These are phyloP conservation scores for Blumeriella jaapii DNA, from an alignment of 2,329 filamentous ascomycete species.

Conservation along the genomic window DNA sequence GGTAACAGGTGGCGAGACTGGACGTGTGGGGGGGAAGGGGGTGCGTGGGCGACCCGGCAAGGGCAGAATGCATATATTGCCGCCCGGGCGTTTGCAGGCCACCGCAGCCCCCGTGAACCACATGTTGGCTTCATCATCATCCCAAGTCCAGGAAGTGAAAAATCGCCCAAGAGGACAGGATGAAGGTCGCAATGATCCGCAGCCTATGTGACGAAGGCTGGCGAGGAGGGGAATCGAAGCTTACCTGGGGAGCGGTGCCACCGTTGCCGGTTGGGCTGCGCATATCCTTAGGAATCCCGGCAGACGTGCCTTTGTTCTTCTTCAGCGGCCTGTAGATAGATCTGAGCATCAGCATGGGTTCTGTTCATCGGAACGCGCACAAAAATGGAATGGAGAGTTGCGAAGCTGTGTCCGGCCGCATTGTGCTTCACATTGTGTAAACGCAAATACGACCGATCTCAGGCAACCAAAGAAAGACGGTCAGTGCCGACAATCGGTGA, in stretches of 20 bases:
- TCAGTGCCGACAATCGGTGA: conserved; percentile 4
- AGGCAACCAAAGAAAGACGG: conserved; percentile 11
- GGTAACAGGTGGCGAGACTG: not conserved
- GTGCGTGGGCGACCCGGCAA: conserved; percentile 23
- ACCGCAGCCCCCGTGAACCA: conserved; percentile 11
- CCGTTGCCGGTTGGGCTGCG: conserved; percentile 45
- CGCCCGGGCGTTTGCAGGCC: conserved; percentile 15
- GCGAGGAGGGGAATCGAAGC: no score
- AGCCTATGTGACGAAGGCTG: no score
- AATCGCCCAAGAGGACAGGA: no score
- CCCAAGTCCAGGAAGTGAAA: no score
- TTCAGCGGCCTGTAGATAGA: conserved; percentile 53
- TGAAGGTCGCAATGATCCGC: no score
- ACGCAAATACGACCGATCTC: conserved; percentile 11
- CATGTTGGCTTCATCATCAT: conserved; percentile 11
- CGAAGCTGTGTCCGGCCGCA: not conserved
- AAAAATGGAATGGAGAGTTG: conserved; percentile 3
- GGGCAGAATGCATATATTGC: conserved; percentile 25
- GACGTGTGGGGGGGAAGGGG: conserved; percentile 15
- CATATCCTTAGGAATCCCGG: conserved; percentile 54
- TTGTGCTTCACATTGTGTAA: conserved; percentile 20
- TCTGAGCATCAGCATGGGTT: conserved; percentile 17
- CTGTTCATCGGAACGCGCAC: conserved; percentile 1
- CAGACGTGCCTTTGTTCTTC: conserved; percentile 54
- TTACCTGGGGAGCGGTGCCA: conserved; percentile 37